Evolutionary conservation across 2,329 filamentous ascomycete genomes (phyloP), one percentile per base, ranked within the genome.

Genomic region (Dothideomycetes sp.): DNA sequence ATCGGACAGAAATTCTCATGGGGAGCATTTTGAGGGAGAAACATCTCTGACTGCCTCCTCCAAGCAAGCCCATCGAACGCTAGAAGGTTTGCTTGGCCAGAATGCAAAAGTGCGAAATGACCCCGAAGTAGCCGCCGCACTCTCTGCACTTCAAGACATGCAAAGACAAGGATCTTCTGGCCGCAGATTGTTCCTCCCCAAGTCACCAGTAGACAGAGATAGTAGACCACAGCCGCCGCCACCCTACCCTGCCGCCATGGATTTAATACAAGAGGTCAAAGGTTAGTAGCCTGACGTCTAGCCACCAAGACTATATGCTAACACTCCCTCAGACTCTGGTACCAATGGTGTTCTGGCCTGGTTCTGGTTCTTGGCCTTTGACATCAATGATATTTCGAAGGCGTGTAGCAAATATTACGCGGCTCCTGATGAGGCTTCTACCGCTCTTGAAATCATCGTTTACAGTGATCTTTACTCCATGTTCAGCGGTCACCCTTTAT

Each of bases 401-500:
- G 31, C 36, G 31, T 31, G 30, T 11, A 36, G 41, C 5, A 29
- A 37, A 4, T 36, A 32, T n/a, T 44, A 47, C 39, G 43, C 38
- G 12, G 44, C 45, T 2, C 38, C 41, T 3, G 38, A 34, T 8
- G 40, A 42, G 4, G 45, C 41, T 10, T 31, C 39, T 7, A 31
- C 40, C 27, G 45, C 45, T 12, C 42, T 40, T 27, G 37, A 33
- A 10, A 11, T 45, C 5, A 16, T 44, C 9, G 47, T 45, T 11
- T 40, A 44, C 14, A 43, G 43, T 4, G 37, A 41, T 4, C 38
- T 46, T 1, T 35, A 42, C 11, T 45, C 38, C 32, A 41, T 45
- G n/a, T 18, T 37, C 2, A 27, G 31, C 4, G 38, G 38, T 2
- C 34, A 40, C 16, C 38, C 38, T 9, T 12, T 40, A 5, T 30